These are phyloP conservation scores for Ustilago shanxiensis DNA, from an alignment of 1,284 basidiomycete genomes.

Conservation along the genomic window DNA sequence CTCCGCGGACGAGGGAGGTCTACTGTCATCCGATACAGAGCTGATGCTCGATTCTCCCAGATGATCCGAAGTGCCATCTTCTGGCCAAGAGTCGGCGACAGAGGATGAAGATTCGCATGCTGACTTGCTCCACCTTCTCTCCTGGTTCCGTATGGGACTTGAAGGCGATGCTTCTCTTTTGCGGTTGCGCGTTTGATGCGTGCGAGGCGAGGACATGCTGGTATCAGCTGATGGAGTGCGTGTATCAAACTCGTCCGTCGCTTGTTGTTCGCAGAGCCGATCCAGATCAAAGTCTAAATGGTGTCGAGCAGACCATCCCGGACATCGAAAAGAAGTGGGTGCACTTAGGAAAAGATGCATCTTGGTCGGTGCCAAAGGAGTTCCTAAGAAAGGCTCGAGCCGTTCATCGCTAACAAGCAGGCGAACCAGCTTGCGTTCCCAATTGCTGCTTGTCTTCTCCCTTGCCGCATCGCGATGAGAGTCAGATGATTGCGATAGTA, in stretches of 20 bases:
- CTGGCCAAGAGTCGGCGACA: constrained; percentile 35
- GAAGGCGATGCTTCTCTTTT: constrained; percentile 13
- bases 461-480: constrained; percentile 26
- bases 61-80: constrained; percentile 36
- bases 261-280: constrained; percentile 11
- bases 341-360: constrained; percentile 51
- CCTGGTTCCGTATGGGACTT: constrained; percentile 13
- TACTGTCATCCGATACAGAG: constrained; percentile 36
- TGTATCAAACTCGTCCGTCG: not conserved
- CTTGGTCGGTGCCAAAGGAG: constrained; percentile 28
- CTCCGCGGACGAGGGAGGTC: constrained; percentile 25
- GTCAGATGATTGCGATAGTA: constrained; percentile 14
- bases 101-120: constrained; percentile 27
- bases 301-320: constrained; percentile 50
- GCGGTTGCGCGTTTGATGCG: not conserved
- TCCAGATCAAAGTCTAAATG: constrained; percentile 45
- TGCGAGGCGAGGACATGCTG: constrained; percentile 1
- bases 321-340: constrained; percentile 36
- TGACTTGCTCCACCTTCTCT: constrained; percentile 18
- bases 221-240: constrained; percentile 9
- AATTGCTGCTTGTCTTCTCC: constrained; percentile 44
- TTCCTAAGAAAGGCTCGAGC: constrained; percentile 25
- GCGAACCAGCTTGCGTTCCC: constrained; percentile 58
- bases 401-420: constrained; percentile 37
- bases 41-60: constrained; percentile 38